Percentiles rank a stretch among this genome's conserved stretches.
phyloP scores from a whole-genome alignment of 306 rosid species.

The Argentina anserina region DNA sequence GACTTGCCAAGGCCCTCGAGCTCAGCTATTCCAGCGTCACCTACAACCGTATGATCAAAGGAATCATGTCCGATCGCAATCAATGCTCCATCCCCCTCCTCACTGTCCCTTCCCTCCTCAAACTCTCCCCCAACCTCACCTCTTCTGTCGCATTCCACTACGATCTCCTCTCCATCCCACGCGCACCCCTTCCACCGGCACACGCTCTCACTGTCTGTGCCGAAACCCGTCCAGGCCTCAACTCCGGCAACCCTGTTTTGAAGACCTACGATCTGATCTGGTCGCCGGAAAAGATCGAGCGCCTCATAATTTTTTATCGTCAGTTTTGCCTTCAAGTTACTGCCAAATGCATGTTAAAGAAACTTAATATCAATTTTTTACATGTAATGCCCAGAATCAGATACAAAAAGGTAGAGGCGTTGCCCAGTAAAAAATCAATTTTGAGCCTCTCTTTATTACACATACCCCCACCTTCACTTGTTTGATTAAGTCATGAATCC shows the following conservation, averaged over 20 bases:
- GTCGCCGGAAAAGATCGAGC: too few relatives aligned
- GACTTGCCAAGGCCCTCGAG: slow-evolving; percentile 77
- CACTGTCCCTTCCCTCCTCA: slow-evolving; percentile 61
- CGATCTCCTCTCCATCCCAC: slow-evolving; percentile 50
- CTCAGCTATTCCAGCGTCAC: slow-evolving; percentile 86
- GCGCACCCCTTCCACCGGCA: slow-evolving; percentile 77
- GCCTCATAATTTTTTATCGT: too few relatives aligned
- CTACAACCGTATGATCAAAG: slow-evolving; percentile 72
- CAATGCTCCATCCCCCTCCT: slow-evolving; percentile 67
- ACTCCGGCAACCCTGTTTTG: slow-evolving; percentile 72
- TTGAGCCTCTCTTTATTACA: too few relatives aligned
- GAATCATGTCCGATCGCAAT: slow-evolving; percentile 80
- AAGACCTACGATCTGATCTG: slow-evolving; percentile 79
- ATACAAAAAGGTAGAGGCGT: too few relatives aligned
- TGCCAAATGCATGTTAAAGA: too few relatives aligned
- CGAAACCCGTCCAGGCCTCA: slow-evolving; percentile 49
- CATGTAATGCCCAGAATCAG: too few relatives aligned
- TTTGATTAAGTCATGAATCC: too few relatives aligned
- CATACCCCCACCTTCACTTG: too few relatives aligned
- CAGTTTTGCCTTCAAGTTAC: too few relatives aligned
- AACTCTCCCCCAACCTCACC: slow-evolving; percentile 56
- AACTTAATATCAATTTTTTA: too few relatives aligned
- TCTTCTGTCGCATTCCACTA: slow-evolving; percentile 70
- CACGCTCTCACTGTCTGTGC: slow-evolving; percentile 68
- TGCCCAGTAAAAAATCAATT: too few relatives aligned